phyloP scores from a whole-genome alignment of 2,329 filamentous ascomycete genomes.

The Cryphonectria japonica region DNA sequence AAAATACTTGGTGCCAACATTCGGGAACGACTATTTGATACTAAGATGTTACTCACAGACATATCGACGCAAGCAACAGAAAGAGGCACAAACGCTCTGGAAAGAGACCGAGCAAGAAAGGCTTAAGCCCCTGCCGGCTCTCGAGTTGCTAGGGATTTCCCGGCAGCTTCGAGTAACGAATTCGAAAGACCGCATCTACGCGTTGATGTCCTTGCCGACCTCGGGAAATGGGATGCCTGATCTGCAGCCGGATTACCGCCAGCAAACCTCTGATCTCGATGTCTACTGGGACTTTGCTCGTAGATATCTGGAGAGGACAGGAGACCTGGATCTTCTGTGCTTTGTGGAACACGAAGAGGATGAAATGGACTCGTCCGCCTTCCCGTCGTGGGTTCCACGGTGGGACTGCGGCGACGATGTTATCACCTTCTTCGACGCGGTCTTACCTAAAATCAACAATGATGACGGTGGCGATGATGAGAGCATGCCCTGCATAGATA shows the following conservation, averaged over 20 bases:
- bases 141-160: neutral
- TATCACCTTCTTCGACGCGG: neutral
- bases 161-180: neutral
- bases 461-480: neutral
- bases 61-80: neutral
- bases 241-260: slow-evolving; percentile 3
- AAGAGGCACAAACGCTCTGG: slow-evolving; percentile 6
- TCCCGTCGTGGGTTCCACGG: slow-evolving; percentile 32
- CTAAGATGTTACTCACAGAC: neutral
- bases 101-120: no score
- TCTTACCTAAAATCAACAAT: neutral
- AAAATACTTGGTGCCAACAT: neutral
- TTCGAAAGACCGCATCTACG: slow-evolving; percentile 17
- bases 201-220: slow-evolving; percentile 12
- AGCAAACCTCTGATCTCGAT: slow-evolving; percentile 12
- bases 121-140: neutral
- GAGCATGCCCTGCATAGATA: neutral
- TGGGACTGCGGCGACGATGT: neutral
- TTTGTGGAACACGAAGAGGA: slow-evolving; percentile 39
- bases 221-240: slow-evolving; percentile 3
- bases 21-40: neutral
- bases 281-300: slow-evolving; percentile 21
- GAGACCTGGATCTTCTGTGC: slow-evolving; percentile 14
- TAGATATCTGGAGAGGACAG: neutral
- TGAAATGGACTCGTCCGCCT: slow-evolving; percentile 37